These are phyloP conservation scores for Tephrocybe rancida DNA, from an alignment of 768 basidiomycete species.

Conservation along the genomic window DNA sequence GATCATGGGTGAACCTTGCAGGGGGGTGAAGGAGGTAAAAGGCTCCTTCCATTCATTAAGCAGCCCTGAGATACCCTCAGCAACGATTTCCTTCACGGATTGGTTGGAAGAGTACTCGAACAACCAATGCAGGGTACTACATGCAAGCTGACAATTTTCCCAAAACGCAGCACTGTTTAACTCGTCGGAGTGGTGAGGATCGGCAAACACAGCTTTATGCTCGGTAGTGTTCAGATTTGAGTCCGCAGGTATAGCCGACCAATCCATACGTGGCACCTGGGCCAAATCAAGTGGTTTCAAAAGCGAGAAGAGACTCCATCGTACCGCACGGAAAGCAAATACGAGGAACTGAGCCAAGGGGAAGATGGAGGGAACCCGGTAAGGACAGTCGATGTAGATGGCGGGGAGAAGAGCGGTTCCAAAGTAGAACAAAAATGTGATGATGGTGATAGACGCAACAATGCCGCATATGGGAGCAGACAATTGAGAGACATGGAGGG, in stretches of 20 bases:
- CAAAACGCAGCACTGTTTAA: not conserved
- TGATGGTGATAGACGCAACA: not conserved
- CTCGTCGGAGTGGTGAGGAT: not conserved
- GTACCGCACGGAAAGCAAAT: too few species aligned
- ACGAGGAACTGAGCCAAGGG: not conserved
- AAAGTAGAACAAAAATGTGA: constrained; percentile 4
- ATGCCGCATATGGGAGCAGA: not conserved
- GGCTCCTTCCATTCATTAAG: not conserved
- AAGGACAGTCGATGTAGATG: not conserved
- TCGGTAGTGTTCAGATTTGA: not conserved
- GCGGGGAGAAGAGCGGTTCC: constrained; percentile 1
- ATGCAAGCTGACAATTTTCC: not conserved
- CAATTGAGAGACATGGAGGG: constrained; percentile 3
- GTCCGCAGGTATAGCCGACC: too few species aligned
- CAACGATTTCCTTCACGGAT: not conserved
- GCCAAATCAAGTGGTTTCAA: too few species aligned
- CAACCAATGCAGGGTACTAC: not conserved
- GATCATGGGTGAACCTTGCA: too few species aligned
- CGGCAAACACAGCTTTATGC: not conserved
- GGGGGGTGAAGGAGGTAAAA: not conserved
- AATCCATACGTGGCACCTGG: too few species aligned
- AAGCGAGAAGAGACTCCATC: too few species aligned
- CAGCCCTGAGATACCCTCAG: not conserved
- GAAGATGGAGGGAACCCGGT: not conserved
- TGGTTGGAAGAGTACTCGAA: not conserved